These are phyloP conservation scores for Epichloe gansuensis DNA, from an alignment of 2,329 filamentous ascomycete genomes.

Conservation along the genomic window DNA sequence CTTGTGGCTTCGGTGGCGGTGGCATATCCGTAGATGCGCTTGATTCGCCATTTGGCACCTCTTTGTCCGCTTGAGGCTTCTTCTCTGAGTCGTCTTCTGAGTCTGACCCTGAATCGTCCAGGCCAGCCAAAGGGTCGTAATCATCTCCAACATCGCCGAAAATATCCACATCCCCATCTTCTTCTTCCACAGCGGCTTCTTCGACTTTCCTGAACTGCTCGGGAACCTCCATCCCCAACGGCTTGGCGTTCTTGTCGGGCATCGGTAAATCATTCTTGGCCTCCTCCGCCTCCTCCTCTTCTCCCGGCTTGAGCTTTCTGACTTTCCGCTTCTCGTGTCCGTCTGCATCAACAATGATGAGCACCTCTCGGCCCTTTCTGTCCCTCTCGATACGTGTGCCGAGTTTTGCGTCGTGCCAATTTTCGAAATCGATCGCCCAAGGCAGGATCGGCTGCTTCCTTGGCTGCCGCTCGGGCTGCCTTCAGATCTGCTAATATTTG, in stretches of 20 bases:
- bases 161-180: conserved; percentile 49
- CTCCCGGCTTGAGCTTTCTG: conserved; percentile 35
- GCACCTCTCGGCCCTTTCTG: conserved; percentile 47
- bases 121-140: conserved; percentile 53
- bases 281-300: conserved; percentile 22
- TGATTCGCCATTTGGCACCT: conserved; percentile 6
- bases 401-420: conserved; percentile 43
- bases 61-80: background rate
- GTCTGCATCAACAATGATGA: conserved; percentile 55
- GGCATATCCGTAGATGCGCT: conserved; percentile 25
- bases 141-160: conserved; percentile 55
- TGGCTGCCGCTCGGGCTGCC: conserved; percentile 47
- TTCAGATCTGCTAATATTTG: conserved; percentile 58
- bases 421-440: conserved; percentile 51
- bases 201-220: conserved; percentile 41
- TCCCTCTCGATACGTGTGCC: conserved; percentile 50
- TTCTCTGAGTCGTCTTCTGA: conserved; percentile 30
- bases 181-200: conserved; percentile 27
- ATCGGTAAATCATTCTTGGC: conserved; percentile 33
- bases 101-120: conserved; percentile 34
- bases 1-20: conserved; percentile 32
- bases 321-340: conserved; percentile 55
- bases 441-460: conserved; percentile 36
- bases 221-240: conserved; percentile 54
- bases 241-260: conserved; percentile 43